Conservation (phyloP, 2,329 filamentous ascomycete species). For the Penicillium vulpinum region DNA sequence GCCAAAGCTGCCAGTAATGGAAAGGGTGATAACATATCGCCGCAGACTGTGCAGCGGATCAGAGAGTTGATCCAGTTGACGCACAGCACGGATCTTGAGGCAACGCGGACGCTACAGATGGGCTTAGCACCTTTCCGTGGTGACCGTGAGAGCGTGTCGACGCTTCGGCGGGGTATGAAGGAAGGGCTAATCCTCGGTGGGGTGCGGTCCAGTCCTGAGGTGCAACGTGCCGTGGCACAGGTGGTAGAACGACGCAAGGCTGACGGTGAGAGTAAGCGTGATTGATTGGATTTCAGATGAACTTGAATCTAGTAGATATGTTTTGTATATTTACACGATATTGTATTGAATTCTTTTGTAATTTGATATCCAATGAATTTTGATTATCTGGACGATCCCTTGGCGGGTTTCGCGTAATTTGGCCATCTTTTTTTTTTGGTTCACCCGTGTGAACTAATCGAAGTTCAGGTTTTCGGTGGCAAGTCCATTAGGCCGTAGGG, state of each 20-base stretch:
- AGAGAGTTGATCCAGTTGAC: conserved; percentile 64
- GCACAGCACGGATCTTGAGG: conserved; percentile 66
- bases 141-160: conserved; percentile 64
- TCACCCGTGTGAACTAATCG: background rate
- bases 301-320: background rate
- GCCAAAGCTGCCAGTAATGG: conserved; percentile 34
- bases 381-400: background rate
- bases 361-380: too few species aligned
- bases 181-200: conserved; percentile 89
- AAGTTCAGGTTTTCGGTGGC: conserved; percentile 3
- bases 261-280: conserved; percentile 19
- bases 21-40: conserved; percentile 35
- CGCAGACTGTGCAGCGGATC: conserved; percentile 62
- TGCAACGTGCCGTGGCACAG: conserved; percentile 73
- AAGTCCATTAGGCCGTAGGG: background rate
- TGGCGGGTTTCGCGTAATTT: conserved; percentile 8
- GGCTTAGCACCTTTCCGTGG: conserved; percentile 79
- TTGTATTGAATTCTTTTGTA: background rate
- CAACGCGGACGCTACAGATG: conserved; percentile 68
- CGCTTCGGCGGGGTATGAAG: conserved; percentile 70
- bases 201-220: conserved; percentile 75
- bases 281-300: conserved; percentile 11
- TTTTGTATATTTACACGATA: background rate
- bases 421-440: background rate
- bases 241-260: conserved; percentile 62